phyloP scores from a whole-genome alignment of 1,284 basidiomycete species.

The Leccinum angustisporum region DNA sequence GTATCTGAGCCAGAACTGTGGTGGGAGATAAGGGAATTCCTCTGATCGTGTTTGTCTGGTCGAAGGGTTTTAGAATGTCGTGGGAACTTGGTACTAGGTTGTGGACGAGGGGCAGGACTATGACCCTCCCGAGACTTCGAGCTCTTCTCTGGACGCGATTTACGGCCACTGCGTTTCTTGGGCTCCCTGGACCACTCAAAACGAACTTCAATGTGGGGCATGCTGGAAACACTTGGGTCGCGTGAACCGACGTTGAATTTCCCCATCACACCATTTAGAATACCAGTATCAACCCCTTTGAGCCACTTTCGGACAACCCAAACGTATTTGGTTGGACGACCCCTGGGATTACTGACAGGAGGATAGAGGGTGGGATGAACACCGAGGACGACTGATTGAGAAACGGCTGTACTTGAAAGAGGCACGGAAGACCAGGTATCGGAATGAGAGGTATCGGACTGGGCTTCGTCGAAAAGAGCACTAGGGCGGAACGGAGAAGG shows the following conservation, averaged over 20 bases:
- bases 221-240: constrained; percentile 16
- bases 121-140: constrained; percentile 9
- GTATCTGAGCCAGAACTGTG: constrained; percentile 32
- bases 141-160: constrained; percentile 20
- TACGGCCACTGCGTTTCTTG: constrained; percentile 30
- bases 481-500: constrained; percentile 13
- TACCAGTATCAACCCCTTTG: constrained; percentile 49
- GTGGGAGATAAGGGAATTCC: constrained; percentile 30
- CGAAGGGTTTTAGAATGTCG: constrained; percentile 11
- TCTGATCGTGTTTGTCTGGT: constrained; percentile 14
- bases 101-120: constrained; percentile 12
- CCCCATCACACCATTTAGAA: constrained; percentile 44
- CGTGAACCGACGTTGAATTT: constrained; percentile 31
- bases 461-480: constrained; percentile 16
- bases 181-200: constrained; percentile 71
- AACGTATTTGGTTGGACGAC: constrained; percentile 65
- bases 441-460: constrained; percentile 8
- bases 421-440: constrained; percentile 22
- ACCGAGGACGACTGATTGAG: constrained; percentile 63
- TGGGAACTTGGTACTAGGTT: background rate
- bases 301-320: constrained; percentile 84
- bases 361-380: constrained; percentile 57
- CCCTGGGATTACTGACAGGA: constrained; percentile 39
- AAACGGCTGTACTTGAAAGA: constrained; percentile 20
- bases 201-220: constrained; percentile 55